Base-by-base conservation (phyloP, 805 yeast genomes). In the Metschnikowia kunwiensis region DNA sequence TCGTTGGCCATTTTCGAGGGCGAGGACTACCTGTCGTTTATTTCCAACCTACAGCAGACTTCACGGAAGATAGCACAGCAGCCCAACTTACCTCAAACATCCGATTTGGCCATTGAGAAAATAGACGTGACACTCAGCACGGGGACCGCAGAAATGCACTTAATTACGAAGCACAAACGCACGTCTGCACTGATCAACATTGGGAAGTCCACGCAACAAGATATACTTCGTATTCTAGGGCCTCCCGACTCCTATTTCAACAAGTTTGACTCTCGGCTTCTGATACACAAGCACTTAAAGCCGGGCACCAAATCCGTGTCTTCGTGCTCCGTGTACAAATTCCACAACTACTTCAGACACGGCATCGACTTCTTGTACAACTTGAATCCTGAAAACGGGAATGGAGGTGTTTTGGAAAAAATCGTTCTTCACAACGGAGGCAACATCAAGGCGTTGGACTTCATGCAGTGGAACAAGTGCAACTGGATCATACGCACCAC, bases 361-460 rank as follows among this genome's bases (percentile, higher is more conserved):
- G 85, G 85, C 0, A 55, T 77, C 26, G 85, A 78, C 51, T 52
- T 77, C 7, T 54, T 77, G 16, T 78, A 75, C 53, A 68, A 69
- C 25, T 57, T 73, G 23, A 58, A 58, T 39, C 46, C 47, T 7
- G 43, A 46, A 11, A 40, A 43, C 17, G 45, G 44, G 15, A 38
- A 38, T 25, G 50, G 55, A 15, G 69, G 74, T 4, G 51, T 60
- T 1, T 57, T 77, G 13, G 60, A 59, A 24, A 77, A 77, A 40
- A 40, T 78, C 3, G 61, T 75, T 1, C 24, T 76, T 7, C 83
- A 78, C 50, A 67, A 67, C 43, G 81, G 80, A 23, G 62, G 68
- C 7, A 51, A 69, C 4, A 62, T 73, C n/a, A 75, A 73, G 44
- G 66, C 75, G 3, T 55, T 72, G 18, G 73, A 71, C 32, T 78